A percentile compares a stretch with the other conserved stretches of the same genome.
These are phyloP conservation scores for Pseudonitzschia multiseries DNA, from an alignment of 108 stramenopile genomes.

Conservation along the genomic window DNA sequence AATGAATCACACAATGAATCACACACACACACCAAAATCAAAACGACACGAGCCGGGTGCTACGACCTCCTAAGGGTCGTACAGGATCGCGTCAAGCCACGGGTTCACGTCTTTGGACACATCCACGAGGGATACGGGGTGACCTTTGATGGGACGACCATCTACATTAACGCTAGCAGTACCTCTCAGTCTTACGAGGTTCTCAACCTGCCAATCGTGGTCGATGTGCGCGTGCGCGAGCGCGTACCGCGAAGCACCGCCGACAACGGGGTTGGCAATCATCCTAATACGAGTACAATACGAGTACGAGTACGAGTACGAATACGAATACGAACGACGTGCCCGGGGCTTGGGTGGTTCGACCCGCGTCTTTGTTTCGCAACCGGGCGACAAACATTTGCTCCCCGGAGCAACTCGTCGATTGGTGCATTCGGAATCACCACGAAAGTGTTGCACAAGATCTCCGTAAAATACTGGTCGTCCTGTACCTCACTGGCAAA, in stretches of 20 bases:
- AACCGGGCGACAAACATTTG: neutral
- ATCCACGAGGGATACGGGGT: conserved; percentile 50
- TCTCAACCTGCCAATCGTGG: conserved; percentile 19
- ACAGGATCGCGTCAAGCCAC: conserved; percentile 39
- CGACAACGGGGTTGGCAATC: no score
- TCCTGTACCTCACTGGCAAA: no score
- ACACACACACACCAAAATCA: neutral
- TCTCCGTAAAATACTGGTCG: neutral
- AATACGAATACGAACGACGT: no score
- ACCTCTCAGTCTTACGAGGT: conserved; percentile 21
- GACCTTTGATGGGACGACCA: conserved; percentile 37
- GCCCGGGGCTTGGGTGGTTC: neutral
- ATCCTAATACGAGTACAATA: no score
- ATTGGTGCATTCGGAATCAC: neutral
- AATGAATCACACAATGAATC: no score
- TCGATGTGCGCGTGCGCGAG: conserved; percentile 30
- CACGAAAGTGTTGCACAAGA: neutral
- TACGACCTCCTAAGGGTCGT: conserved; percentile 41
- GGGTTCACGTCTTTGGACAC: conserved; percentile 54
- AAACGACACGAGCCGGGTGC: conserved; percentile 34
- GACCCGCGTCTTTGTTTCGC: neutral
- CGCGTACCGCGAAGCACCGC: neutral
- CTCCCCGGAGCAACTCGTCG: neutral
- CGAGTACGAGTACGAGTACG: no score
- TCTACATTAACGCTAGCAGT: conserved; percentile 41